A percentile compares a stretch with the other conserved stretches of the same genome.
Conservation (phyloP, 2,329 filamentous ascomycete species). For the Diplodia corticola region DNA sequence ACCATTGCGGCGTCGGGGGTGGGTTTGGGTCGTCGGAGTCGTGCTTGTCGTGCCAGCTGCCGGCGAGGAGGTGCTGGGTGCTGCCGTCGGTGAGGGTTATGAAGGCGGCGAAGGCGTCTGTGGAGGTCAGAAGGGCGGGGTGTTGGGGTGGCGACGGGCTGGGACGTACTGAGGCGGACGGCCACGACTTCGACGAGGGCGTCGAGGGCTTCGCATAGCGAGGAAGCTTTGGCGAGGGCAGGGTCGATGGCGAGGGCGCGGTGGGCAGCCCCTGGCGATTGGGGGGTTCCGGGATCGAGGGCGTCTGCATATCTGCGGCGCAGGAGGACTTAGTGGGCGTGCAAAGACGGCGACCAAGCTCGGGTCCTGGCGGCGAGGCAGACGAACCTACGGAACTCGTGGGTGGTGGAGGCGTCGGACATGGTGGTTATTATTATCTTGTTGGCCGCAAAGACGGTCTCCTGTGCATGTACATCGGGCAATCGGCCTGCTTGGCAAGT, state of each 20-base stretch:
- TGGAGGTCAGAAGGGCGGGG: neutral
- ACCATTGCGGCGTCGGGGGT: neutral
- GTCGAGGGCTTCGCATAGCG: neutral
- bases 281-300: neutral
- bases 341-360: neutral
- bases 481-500: too few species aligned
- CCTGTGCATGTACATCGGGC: too few species aligned
- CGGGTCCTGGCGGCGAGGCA: neutral
- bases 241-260: neutral
- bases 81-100: neutral
- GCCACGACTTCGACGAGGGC: neutral
- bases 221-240: neutral
- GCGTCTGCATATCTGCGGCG: neutral
- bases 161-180: neutral
- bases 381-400: neutral
- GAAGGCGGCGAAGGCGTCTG: neutral
- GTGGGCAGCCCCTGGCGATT: neutral
- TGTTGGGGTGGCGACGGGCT: neutral
- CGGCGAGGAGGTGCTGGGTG: neutral
- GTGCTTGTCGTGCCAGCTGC: neutral
- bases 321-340: neutral
- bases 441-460: too few species aligned
- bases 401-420: neutral
- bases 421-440: neutral
- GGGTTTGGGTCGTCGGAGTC: too few species aligned